These are phyloP conservation scores for Akanthomyces lecanii DNA, from an alignment of 2,329 filamentous ascomycete genomes.

Conservation along the genomic window DNA sequence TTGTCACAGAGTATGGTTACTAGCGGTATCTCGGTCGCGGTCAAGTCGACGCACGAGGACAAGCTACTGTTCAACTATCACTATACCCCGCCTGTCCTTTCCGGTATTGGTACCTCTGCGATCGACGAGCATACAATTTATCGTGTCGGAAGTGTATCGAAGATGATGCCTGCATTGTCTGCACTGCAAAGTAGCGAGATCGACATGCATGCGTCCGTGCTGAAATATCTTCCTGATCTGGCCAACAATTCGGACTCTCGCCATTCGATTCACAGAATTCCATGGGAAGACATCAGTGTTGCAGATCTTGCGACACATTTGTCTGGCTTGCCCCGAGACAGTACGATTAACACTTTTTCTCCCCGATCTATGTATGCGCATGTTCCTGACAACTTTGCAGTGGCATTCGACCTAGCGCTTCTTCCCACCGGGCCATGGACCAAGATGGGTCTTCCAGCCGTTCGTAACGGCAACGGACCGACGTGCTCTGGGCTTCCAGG, in stretches of 20 bases:
- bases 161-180: conserved; percentile 32
- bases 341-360: conserved; percentile 20
- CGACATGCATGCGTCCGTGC: conserved; percentile 39
- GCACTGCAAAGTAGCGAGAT: conserved; percentile 28
- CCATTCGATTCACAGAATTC: conserved; percentile 31
- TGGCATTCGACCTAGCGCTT: conserved; percentile 31
- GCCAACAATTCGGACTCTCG: conserved; percentile 22
- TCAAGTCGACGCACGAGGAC: conserved; percentile 40
- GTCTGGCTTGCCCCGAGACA: conserved; percentile 37
- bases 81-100: conserved; percentile 33
- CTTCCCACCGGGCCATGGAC: conserved; percentile 26
- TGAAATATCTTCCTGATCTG: conserved; percentile 41
- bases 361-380: background rate
- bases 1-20: conserved; percentile 26
- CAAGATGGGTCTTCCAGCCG: conserved; percentile 29
- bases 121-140: conserved; percentile 32
- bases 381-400: conserved; percentile 20
- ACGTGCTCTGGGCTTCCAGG: conserved; percentile 33
- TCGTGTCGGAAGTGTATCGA: conserved; percentile 33
- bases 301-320: conserved; percentile 43
- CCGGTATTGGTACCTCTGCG: conserved; percentile 23
- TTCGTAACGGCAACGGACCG: conserved; percentile 27
- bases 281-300: conserved; percentile 46
- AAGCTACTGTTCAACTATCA: conserved; percentile 36
- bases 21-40: conserved; percentile 35